Evolutionary conservation across 768 basidiomycete species (phyloP).

Genomic region (Xerocomellus intermedius): DNA sequence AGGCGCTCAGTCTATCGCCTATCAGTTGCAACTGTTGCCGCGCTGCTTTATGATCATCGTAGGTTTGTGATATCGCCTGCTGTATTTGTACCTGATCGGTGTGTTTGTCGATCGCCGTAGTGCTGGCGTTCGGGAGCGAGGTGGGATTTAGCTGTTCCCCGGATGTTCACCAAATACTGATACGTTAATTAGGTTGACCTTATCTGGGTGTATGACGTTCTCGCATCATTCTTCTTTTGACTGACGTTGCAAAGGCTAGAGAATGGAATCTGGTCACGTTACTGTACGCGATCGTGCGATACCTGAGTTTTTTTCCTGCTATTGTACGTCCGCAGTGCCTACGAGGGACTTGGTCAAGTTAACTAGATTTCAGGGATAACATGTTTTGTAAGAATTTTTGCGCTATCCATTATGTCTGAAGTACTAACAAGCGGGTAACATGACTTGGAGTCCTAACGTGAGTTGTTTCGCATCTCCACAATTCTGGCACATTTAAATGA

Average conservation of each 20-base stretch:
- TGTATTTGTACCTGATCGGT: background rate
- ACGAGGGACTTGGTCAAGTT: background rate
- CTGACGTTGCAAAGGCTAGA: slow-evolving; percentile 9
- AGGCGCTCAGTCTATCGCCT: background rate
- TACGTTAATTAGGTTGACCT: slow-evolving; percentile 13
- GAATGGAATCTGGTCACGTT: slow-evolving; percentile 18
- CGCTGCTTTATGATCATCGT: slow-evolving; percentile 18
- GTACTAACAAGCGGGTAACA: slow-evolving; percentile 1
- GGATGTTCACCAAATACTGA: background rate
- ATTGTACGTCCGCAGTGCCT: background rate
- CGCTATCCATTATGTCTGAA: too few relatives aligned
- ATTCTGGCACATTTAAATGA: background rate
- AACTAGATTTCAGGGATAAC: slow-evolving; percentile 4
- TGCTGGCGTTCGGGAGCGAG: slow-evolving; percentile 13
- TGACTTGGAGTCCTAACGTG: slow-evolving; percentile 11
- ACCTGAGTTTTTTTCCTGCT: slow-evolving; percentile 17
- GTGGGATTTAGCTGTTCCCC: background rate
- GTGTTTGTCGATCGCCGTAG: background rate
- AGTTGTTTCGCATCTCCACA: background rate
- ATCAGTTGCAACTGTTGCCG: slow-evolving; percentile 11
- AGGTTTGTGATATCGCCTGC: background rate
- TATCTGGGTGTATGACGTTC: slow-evolving; percentile 13
- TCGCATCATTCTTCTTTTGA: background rate
- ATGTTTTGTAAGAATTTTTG: slow-evolving; percentile 9
- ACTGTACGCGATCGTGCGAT: slow-evolving; percentile 20